A percentile compares a stretch with the other conserved stretches of the same genome.
Evolutionary conservation across 1,284 basidiomycete genomes (phyloP).

Genomic region (Volvariella volvacea): DNA sequence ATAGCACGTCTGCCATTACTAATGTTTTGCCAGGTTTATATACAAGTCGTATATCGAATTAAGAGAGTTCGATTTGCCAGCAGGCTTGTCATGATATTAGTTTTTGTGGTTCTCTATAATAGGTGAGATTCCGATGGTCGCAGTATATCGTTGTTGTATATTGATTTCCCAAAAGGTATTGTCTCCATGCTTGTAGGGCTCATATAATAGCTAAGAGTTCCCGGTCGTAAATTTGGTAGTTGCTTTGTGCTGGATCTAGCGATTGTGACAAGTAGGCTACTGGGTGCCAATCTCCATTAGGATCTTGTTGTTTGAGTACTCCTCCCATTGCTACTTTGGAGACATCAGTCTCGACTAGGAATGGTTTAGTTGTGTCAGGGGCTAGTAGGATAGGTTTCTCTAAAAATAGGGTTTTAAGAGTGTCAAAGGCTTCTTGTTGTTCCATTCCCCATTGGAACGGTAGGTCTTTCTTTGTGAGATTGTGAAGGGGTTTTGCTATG

Average conservation of each 20-base stretch:
- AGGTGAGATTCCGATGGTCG: conserved; percentile 13
- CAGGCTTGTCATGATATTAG: conserved; percentile 12
- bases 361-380: conserved; percentile 14
- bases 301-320: too few relatives aligned
- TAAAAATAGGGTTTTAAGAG: conserved; percentile 16
- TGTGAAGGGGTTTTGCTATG: conserved; percentile 16
- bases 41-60: conserved; percentile 28
- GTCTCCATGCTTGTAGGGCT: too few relatives aligned
- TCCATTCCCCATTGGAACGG: conserved; percentile 11
- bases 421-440: conserved; percentile 13
- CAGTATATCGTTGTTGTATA: conserved; percentile 9
- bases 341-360: conserved; percentile 20
- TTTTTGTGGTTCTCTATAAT: conserved; percentile 21
- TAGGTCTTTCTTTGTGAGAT: conserved; percentile 14
- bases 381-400: conserved; percentile 15
- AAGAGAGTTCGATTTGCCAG: conserved; percentile 28
- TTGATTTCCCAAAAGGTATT: conserved; percentile 20
- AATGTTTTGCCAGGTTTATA: conserved; percentile 29
- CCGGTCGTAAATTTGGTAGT: too few relatives aligned
- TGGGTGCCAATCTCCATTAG: too few relatives aligned
- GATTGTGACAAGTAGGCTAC: too few relatives aligned
- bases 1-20: too few relatives aligned
- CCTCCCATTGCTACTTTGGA: conserved; percentile 22
- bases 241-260: too few relatives aligned
- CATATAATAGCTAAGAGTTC: too few relatives aligned